Evolutionary conservation across 495 filamentous ascomycete genomes (phyloP).

Genomic region (Oleoguttula mirabilis): DNA sequence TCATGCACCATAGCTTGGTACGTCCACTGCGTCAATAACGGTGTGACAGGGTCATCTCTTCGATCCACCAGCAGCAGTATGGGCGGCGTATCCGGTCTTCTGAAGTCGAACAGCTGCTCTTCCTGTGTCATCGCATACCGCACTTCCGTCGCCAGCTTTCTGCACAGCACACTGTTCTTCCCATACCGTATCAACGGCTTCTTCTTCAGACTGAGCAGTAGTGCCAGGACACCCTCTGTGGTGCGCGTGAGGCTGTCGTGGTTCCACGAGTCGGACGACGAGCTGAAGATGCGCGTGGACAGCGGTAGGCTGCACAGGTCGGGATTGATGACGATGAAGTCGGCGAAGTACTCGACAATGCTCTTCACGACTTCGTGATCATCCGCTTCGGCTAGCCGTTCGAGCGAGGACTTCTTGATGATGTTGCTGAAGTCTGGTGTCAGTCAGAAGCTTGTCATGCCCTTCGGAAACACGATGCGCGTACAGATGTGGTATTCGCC

Average conservation of each 20-base stretch:
- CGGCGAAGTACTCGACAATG: constrained; percentile 90
- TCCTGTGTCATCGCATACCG: constrained; percentile 89
- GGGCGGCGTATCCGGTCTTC: constrained; percentile 87
- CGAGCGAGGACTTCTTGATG: constrained; percentile 88
- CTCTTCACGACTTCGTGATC: constrained; percentile 89
- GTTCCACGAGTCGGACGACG: constrained; percentile 78
- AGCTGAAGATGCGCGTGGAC: constrained; percentile 60
- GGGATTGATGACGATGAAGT: constrained; percentile 89
- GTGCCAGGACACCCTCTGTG: constrained; percentile 73
- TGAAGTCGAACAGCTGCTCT: constrained; percentile 93
- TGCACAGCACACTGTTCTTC: constrained; percentile 78
- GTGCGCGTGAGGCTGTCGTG: constrained; percentile 70
- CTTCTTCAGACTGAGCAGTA: constrained; percentile 82
- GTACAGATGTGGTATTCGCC: constrained; percentile 87
- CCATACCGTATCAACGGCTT: constrained; percentile 89
- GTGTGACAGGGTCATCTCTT: constrained; percentile 92
- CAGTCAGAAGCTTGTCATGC: constrained; percentile 18
- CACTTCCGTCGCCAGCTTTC: constrained; percentile 85
- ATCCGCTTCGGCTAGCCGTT: constrained; percentile 92
- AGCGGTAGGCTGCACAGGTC: constrained; percentile 80
- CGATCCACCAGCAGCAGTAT: constrained; percentile 84
- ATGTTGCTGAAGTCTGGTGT: constrained; percentile 77
- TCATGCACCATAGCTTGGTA: constrained; percentile 99
- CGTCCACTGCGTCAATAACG: constrained; percentile 91
- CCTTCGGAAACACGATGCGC: neutral